A percentile compares a stretch with the other conserved stretches of the same genome.
Evolutionary conservation across 1,139 yeast genomes (phyloP).

Genomic region (Pneumocystis oryctolagi): DNA sequence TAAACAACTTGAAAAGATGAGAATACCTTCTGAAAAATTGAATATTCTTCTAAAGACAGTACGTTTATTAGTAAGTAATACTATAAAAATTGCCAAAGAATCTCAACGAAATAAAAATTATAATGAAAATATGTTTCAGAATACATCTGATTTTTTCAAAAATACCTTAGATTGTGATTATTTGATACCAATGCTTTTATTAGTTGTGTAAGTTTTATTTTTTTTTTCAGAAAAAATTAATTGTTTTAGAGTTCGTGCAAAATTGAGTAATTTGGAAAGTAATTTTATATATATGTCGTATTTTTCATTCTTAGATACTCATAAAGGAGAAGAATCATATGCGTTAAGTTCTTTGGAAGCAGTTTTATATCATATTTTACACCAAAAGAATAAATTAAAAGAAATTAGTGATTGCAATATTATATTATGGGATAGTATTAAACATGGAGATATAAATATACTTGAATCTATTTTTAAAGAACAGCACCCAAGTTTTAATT

Average conservation of each 20-base stretch:
- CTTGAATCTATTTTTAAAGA: slow-evolving; percentile 10
- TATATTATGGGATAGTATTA: slow-evolving; percentile 42
- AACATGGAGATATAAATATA: slow-evolving; percentile 12
- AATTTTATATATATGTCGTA: slow-evolving; percentile 52
- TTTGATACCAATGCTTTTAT: slow-evolving; percentile 8
- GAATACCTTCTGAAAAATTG: slow-evolving; percentile 6
- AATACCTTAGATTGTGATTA: slow-evolving; percentile 3
- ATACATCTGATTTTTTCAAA: neutral
- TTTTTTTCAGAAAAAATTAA: neutral
- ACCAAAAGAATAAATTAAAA: slow-evolving; percentile 31
- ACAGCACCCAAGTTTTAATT: neutral
- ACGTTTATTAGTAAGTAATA: slow-evolving; percentile 4
- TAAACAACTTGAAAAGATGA: slow-evolving; percentile 1
- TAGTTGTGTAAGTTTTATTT: slow-evolving; percentile 4
- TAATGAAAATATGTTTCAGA: neutral
- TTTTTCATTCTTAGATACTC: slow-evolving; percentile 38
- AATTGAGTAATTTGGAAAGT: slow-evolving; percentile 33
- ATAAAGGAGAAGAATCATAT: slow-evolving; percentile 43
- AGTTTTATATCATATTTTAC: slow-evolving; percentile 47
- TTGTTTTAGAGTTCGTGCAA: neutral
- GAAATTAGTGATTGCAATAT: slow-evolving; percentile 35
- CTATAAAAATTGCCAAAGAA: slow-evolving; percentile 1
- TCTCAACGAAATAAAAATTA: neutral
- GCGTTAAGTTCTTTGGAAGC: slow-evolving; percentile 72
- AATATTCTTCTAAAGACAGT: slow-evolving; percentile 5